Evolutionary conservation across 805 yeast genomes (phyloP), one percentile per base, ranked within the genome.

Genomic region (Babjeviella inositovora): DNA sequence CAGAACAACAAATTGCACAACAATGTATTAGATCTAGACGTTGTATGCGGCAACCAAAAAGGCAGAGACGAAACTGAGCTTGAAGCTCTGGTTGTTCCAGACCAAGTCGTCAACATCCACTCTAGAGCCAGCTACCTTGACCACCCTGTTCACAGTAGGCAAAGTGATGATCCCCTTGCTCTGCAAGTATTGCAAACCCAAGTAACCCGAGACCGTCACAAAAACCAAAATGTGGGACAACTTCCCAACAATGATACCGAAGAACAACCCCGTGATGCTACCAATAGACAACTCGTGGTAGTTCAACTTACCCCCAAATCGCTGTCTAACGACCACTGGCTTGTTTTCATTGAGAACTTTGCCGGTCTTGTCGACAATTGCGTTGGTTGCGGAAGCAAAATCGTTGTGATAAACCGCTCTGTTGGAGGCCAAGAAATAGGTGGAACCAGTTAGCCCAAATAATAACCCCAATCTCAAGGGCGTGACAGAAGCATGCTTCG

Each of bases 271-370:
- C 6, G 67, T 50, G 37, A 72, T 50, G 2, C 76, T 66, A 5
- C 82, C 82, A 28, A 69, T 44, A 9, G 77, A 58, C 35, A 73
- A 47, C 35, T 73, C 75, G 34, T 62, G 61, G 37, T 72, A 73
- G 43, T 67, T 63, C 31, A 71, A 45, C 26, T 49, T 51, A 0
- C 63, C 62, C n/a, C 52, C 53, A 25, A 64, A 34, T 12, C 43
- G n/a, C n/a, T n/a, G n/a, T n/a, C n/a, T n/a, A n/a, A n/a, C n/a
- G n/a, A n/a, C n/a, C n/a, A n/a, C n/a, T n/a, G n/a, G n/a, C n/a
- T n/a, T n/a, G n/a, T n/a, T 33, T n/a, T n/a, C n/a, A n/a, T n/a
- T n/a, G n/a, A n/a, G n/a, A n/a, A n/a, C n/a, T n/a, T n/a, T 28
- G 62, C 55, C 25, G 62, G 62, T 5, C 50, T 55, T 25, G 39